Percentiles rank a stretch among this genome's conserved stretches.
phyloP scores from a whole-genome alignment of 352 stramenopile species.

The Globisporangium parvum region DNA sequence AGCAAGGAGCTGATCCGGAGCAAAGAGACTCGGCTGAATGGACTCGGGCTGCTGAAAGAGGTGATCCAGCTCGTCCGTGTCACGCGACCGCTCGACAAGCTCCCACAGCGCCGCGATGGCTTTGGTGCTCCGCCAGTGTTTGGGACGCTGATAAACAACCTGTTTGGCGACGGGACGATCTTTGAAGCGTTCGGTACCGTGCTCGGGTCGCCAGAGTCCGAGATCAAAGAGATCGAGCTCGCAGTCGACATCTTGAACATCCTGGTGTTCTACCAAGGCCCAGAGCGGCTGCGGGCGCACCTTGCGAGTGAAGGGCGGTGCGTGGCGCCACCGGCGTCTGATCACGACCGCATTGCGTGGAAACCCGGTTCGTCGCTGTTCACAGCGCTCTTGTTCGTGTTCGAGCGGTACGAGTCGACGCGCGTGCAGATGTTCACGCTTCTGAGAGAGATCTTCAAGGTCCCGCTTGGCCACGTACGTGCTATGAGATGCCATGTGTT shows the following conservation, averaged over 20 bases:
- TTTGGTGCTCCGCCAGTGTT: conserved; percentile 55
- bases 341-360: conserved; percentile 64
- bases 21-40: conserved; percentile 33
- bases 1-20: conserved; percentile 46
- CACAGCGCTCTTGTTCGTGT: conserved; percentile 58
- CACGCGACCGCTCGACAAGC: conserved; percentile 60
- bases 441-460: conserved; percentile 66
- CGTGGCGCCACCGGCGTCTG: conserved; percentile 42
- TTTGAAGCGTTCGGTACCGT: conserved; percentile 51
- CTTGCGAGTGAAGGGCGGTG: conserved; percentile 69
- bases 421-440: conserved; percentile 64
- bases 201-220: conserved; percentile 40
- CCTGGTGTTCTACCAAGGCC: conserved; percentile 64
- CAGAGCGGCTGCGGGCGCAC: conserved; percentile 57
- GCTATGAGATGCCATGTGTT: not conserved
- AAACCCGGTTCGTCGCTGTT: conserved; percentile 64
- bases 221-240: conserved; percentile 36
- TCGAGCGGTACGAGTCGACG: conserved; percentile 56
- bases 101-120: conserved; percentile 44
- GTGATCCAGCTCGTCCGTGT: conserved; percentile 59
- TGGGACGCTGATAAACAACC: conserved; percentile 48
- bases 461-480: conserved; percentile 57
- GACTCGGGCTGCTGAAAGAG: conserved; percentile 63
- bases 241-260: conserved; percentile 65
- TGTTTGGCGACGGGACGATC: conserved; percentile 59